phyloP scores from a whole-genome alignment of 2,329 filamentous ascomycete species.

The Dactylellina leptospora region DNA sequence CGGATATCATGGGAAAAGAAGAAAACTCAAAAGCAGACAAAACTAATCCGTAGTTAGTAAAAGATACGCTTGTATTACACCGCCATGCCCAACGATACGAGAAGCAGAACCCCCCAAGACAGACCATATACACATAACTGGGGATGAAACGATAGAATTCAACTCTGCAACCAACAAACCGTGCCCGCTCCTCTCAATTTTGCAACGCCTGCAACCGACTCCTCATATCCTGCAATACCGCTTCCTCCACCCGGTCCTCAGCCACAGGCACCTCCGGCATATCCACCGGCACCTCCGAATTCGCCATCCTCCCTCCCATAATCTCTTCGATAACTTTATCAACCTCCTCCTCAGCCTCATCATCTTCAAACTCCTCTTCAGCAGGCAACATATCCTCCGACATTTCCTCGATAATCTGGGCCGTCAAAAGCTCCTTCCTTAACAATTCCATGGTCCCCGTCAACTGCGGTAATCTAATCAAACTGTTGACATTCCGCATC shows the following conservation, averaged over 20 bases:
- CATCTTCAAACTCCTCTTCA: slow-evolving; percentile 75
- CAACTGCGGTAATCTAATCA: slow-evolving; percentile 85
- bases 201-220: slow-evolving; percentile 66
- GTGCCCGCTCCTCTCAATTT: not conserved
- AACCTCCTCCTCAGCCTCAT: slow-evolving; percentile 80
- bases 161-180: too few relatives aligned
- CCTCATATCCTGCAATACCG: slow-evolving; percentile 86
- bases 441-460: slow-evolving; percentile 89
- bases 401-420: slow-evolving; percentile 98
- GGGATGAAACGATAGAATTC: too few relatives aligned
- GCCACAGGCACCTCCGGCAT: slow-evolving; percentile 64
- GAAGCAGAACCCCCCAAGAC: too few relatives aligned
- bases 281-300: slow-evolving; percentile 67
- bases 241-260: slow-evolving; percentile 72
- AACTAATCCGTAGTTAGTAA: too few relatives aligned
- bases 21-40: too few relatives aligned
- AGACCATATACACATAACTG: too few relatives aligned
- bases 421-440: slow-evolving; percentile 86
- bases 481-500: slow-evolving; percentile 93
- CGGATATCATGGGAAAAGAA: slow-evolving; percentile 25
- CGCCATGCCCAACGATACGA: too few relatives aligned
- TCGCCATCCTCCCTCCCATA: slow-evolving; percentile 79
- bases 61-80: too few relatives aligned
- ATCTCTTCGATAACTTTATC: slow-evolving; percentile 94
- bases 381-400: slow-evolving; percentile 83